Evolutionary conservation across 208 protist genomes (phyloP).

Genomic region (Strigomonas galati): DNA sequence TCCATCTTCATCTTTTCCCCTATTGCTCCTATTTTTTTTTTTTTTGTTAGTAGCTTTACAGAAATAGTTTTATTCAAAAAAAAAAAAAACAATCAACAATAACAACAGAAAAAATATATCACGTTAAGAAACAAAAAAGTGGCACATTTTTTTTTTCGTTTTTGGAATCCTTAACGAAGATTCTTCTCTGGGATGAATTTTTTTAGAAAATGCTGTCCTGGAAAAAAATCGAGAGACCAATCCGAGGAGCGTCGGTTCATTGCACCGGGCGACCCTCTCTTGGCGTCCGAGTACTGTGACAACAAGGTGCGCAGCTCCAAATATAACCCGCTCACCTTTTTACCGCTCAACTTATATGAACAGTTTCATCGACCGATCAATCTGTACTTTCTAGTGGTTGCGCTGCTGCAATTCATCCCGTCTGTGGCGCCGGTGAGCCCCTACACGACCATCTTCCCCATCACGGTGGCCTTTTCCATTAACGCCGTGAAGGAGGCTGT

Average conservation of each 20-base stretch:
- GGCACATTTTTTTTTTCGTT: background rate
- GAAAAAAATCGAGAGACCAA: constrained; percentile 20
- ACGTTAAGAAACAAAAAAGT: background rate
- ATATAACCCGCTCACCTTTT: constrained; percentile 94
- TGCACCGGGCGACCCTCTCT: constrained; percentile 21
- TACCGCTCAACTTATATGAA: constrained; percentile 94
- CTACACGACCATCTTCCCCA: constrained; percentile 84
- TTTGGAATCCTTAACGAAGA: background rate
- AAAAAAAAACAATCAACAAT: background rate
- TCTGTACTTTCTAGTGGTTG: constrained; percentile 93
- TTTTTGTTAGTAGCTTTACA: background rate
- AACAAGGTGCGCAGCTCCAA: constrained; percentile 92
- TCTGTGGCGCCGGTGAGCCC: constrained; percentile 85
- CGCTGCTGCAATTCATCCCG: constrained; percentile 84
- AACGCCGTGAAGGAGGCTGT: constrained; percentile 91
- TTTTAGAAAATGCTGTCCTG: constrained; percentile 18
- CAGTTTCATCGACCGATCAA: constrained; percentile 96
- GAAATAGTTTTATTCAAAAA: too few relatives aligned
- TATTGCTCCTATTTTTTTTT: background rate
- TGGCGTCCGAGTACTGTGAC: constrained; percentile 29
- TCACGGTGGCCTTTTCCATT: constrained; percentile 87
- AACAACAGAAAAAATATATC: too few relatives aligned
- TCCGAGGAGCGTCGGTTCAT: constrained; percentile 39
- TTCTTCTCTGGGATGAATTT: constrained; percentile 15
- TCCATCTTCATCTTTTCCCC: background rate